phyloP scores from a whole-genome alignment of 2,329 filamentous ascomycete species.

The Aspergillus sp. region DNA sequence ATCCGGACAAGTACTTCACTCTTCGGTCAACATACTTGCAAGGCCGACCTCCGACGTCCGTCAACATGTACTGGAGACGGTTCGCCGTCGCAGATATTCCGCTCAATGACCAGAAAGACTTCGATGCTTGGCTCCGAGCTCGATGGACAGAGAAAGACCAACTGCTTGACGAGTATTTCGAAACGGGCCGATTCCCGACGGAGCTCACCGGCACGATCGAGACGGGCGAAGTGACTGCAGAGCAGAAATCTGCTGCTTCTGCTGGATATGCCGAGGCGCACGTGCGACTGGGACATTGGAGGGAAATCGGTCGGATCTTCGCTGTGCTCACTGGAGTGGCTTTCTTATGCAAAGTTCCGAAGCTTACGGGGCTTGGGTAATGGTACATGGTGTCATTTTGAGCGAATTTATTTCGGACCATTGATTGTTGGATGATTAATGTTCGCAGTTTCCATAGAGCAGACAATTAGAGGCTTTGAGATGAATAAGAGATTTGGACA shows the following conservation, averaged over 20 bases:
- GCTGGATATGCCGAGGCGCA: conserved; percentile 45
- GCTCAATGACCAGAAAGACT: conserved; percentile 68
- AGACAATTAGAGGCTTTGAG: not conserved
- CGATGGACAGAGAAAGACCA: conserved; percentile 92
- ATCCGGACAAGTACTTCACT: conserved; percentile 88
- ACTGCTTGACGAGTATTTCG: conserved; percentile 77
- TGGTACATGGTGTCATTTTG: not conserved
- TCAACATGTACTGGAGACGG: conserved; percentile 94
- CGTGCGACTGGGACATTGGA: conserved; percentile 43
- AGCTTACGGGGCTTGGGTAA: conserved; percentile 23
- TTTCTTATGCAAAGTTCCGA: conserved; percentile 29
- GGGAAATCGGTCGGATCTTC: conserved; percentile 45
- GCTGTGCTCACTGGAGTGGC: conserved; percentile 37
- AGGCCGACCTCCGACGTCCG: conserved; percentile 85
- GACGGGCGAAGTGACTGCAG: conserved; percentile 38
- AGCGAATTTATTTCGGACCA: not conserved
- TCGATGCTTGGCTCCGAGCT: conserved; percentile 80
- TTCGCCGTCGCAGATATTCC: conserved; percentile 81
- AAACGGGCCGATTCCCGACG: conserved; percentile 76
- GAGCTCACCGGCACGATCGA: conserved; percentile 56
- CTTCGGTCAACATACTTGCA: conserved; percentile 84
- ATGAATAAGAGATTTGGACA: no score
- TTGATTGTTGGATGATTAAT: no score
- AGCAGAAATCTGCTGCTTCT: conserved; percentile 31
- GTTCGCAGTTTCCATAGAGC: not conserved